Evolutionary conservation across 2,329 filamentous ascomycete genomes (phyloP).

Genomic region (Claviceps digitariae): DNA sequence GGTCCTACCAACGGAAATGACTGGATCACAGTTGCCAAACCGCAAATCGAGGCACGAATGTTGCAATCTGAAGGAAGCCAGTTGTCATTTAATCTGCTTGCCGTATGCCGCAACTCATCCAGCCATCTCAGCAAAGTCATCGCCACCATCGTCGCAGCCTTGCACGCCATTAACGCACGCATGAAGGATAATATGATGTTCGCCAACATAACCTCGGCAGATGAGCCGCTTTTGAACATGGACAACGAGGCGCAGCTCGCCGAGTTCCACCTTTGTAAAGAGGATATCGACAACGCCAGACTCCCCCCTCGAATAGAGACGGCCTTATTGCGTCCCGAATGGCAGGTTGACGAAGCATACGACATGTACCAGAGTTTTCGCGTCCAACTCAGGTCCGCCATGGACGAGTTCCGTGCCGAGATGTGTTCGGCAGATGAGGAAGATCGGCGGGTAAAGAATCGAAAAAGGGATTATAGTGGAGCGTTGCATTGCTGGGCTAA

Average conservation of each 20-base stretch:
- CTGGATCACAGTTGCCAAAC: slow-evolving; percentile 55
- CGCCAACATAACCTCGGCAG: slow-evolving; percentile 10
- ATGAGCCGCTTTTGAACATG: slow-evolving; percentile 11
- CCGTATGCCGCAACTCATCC: slow-evolving; percentile 56
- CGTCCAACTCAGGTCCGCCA: slow-evolving; percentile 26
- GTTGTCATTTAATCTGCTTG: slow-evolving; percentile 65
- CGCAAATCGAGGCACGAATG: slow-evolving; percentile 56
- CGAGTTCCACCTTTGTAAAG: slow-evolving; percentile 16
- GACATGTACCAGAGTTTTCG: slow-evolving; percentile 25
- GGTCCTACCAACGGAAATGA: slow-evolving; percentile 21
- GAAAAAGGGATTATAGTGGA: slow-evolving; percentile 55
- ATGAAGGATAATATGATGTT: slow-evolving; percentile 12
- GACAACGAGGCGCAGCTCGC: slow-evolving; percentile 13
- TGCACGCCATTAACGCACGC: slow-evolving; percentile 24
- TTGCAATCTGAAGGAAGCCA: slow-evolving; percentile 48
- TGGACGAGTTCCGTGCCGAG: slow-evolving; percentile 36
- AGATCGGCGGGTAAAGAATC: slow-evolving; percentile 36
- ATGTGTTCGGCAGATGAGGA: slow-evolving; percentile 30
- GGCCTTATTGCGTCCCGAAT: slow-evolving; percentile 5
- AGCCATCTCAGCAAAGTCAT: slow-evolving; percentile 33
- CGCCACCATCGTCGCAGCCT: slow-evolving; percentile 25
- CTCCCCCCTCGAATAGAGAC: slow-evolving; percentile 9
- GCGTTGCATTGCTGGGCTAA: slow-evolving; percentile 57
- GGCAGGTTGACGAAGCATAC: slow-evolving; percentile 16
- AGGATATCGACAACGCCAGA: slow-evolving; percentile 12